These are phyloP conservation scores for Erucastrum elatum DNA, from an alignment of 345 rosid genomes.

Conservation along the genomic window DNA sequence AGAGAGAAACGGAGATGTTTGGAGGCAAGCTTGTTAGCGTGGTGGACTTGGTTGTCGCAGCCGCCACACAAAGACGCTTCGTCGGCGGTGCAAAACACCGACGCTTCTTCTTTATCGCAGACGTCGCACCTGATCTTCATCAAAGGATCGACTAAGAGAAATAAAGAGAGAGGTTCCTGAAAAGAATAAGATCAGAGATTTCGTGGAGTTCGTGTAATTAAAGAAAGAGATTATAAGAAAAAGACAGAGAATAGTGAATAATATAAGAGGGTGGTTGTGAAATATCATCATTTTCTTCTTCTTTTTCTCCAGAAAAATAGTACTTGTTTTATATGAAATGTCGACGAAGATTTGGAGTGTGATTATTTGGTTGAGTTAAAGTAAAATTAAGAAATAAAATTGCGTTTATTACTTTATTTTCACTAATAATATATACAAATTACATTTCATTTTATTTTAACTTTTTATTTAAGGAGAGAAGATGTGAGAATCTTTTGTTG, in stretches of 20 bases:
- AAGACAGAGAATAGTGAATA: not conserved
- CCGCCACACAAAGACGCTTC: slow-evolving; percentile 76
- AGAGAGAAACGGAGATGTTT: slow-evolving; percentile 88
- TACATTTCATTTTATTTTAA: too few relatives aligned
- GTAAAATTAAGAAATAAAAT: not conserved
- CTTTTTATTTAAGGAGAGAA: not conserved
- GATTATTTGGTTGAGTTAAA: not conserved
- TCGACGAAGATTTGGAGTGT: not conserved
- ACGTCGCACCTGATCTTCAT: slow-evolving; percentile 97
- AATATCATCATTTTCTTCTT: not conserved
- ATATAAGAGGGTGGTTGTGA: not conserved
- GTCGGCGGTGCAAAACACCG: slow-evolving; percentile 86
- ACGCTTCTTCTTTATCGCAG: slow-evolving; percentile 66
- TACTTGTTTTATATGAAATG: not conserved
- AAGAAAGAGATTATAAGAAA: slow-evolving; percentile 1
- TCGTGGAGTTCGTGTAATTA: slow-evolving; percentile 17
- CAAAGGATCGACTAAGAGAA: slow-evolving; percentile 5
- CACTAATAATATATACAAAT: not conserved
- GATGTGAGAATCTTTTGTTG: not conserved
- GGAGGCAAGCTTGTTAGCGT: slow-evolving; percentile 89
- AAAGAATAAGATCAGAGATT: slow-evolving; percentile 20
- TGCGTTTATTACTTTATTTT: not conserved
- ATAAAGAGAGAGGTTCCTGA: slow-evolving; percentile 21
- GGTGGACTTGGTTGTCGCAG: slow-evolving; percentile 91
- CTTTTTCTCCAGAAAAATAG: not conserved